phyloP scores from a whole-genome alignment of 768 basidiomycete species.

The Tylopilus vinaceipallidus region DNA sequence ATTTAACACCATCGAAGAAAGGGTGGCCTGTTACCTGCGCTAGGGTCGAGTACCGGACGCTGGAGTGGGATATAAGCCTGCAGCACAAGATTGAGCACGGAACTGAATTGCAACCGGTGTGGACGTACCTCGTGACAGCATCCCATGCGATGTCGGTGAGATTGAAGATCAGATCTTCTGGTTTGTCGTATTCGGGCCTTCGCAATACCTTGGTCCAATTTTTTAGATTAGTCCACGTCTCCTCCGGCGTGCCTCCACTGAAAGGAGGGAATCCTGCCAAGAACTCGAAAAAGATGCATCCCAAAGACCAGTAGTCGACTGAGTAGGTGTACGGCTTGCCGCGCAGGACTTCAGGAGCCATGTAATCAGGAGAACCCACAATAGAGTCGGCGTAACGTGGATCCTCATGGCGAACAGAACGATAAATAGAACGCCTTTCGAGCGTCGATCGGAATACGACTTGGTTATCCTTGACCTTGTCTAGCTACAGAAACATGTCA shows the following conservation, averaged over 20 bases:
- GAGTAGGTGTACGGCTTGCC: constrained; percentile 95
- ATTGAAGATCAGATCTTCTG: constrained; percentile 97
- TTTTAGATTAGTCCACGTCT: constrained; percentile 98
- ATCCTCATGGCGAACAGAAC: constrained; percentile 86
- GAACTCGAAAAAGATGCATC: constrained; percentile 98
- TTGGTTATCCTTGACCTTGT: constrained; percentile 93
- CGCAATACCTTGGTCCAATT: constrained; percentile 93
- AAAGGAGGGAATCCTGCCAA: constrained; percentile 97
- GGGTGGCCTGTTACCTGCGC: constrained; percentile 71
- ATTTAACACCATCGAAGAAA: constrained; percentile 77
- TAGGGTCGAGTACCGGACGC: constrained; percentile 73
- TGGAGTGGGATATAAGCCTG: constrained; percentile 87
- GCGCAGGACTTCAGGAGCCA: constrained; percentile 92
- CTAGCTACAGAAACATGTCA: constrained; percentile 55
- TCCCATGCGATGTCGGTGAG: constrained; percentile 93
- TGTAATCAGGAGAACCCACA: constrained; percentile 98
- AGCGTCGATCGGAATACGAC: constrained; percentile 88
- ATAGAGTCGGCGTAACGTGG: constrained; percentile 95
- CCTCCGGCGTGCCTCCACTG: constrained; percentile 91
- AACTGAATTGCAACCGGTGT: neutral
- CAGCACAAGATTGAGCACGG: neutral
- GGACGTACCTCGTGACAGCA: constrained; percentile 74
- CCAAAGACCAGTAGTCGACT: constrained; percentile 98
- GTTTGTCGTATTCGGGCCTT: constrained; percentile 93
- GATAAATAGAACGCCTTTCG: constrained; percentile 92